A percentile compares a stretch with the other conserved stretches of the same genome.
These are phyloP conservation scores for Cicer chorassanicum DNA, from an alignment of 306 rosid species.

Conservation along the genomic window DNA sequence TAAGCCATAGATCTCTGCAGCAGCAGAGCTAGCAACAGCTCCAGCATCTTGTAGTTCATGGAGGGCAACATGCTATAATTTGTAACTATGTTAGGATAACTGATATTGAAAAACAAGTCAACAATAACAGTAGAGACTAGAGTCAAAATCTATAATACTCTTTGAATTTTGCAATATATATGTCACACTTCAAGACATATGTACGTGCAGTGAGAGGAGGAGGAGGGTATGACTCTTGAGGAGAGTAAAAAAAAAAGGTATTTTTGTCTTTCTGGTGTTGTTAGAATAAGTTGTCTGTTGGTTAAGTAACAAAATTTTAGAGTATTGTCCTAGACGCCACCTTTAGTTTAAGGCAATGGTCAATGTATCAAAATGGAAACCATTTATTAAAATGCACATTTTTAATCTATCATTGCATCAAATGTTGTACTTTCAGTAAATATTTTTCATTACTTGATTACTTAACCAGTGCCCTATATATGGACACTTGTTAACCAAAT, in stretches of 20 bases:
- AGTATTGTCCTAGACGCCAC: not conserved
- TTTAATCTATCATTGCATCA: no score
- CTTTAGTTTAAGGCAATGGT: not conserved
- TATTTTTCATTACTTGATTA: no score
- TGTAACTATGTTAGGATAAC: conserved; percentile 44
- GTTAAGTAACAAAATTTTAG: not conserved
- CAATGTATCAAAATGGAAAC: not conserved
- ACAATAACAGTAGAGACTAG: not conserved
- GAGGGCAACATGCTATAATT: conserved; percentile 73
- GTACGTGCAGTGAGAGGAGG: not conserved
- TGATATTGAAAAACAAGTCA: conserved; percentile 44
- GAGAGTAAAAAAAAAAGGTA: not conserved
- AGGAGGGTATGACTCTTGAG: not conserved
- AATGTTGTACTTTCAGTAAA: no score
- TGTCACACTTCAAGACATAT: no score
- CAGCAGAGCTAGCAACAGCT: conserved; percentile 92
- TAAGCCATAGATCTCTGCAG: conserved; percentile 84
- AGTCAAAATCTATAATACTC: no score
- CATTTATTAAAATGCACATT: no score
- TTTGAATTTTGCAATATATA: no score
- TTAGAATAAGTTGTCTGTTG: not conserved
- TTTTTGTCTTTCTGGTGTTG: not conserved
- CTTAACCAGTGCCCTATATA: not conserved
- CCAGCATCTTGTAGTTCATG: conserved; percentile 76
- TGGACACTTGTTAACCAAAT: not conserved